phyloP scores from a whole-genome alignment of 306 rosid species.

The Casuarina cunninghamiana region DNA sequence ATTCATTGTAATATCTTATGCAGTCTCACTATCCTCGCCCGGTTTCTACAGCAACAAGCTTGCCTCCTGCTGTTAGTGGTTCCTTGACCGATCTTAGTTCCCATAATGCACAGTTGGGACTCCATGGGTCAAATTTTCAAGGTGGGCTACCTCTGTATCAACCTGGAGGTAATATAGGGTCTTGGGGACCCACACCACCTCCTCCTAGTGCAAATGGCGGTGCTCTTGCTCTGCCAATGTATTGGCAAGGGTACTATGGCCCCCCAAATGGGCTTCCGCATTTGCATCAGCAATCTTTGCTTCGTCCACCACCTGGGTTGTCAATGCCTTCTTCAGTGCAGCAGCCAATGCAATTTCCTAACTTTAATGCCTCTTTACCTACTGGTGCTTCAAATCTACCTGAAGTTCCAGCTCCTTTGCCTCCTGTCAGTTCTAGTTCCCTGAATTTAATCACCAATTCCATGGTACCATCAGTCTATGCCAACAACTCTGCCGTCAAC shows the following conservation, averaged over 20 bases:
- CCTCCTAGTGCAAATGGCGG: constrained; percentile 73
- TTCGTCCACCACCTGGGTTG: constrained; percentile 82
- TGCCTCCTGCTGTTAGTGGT: constrained; percentile 69
- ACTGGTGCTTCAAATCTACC: constrained; percentile 63
- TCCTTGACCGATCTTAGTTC: constrained; percentile 63
- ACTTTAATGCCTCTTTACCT: constrained; percentile 53
- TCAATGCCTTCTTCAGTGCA: constrained; percentile 72
- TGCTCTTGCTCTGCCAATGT: constrained; percentile 85
- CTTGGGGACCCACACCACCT: constrained; percentile 81
- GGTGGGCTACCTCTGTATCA: constrained; percentile 80
- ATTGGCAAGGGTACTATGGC: constrained; percentile 97
- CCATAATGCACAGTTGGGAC: constrained; percentile 66
- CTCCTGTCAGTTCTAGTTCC: constrained; percentile 45
- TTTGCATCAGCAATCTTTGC: constrained; percentile 74
- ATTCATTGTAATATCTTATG: constrained; percentile 34
- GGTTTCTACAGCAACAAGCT: constrained; percentile 50
- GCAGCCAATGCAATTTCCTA: constrained; percentile 81
- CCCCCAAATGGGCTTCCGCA: constrained; percentile 79
- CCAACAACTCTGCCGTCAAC: no score
- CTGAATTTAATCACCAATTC: constrained; percentile 46
- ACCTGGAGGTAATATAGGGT: constrained; percentile 76
- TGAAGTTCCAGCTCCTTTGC: constrained; percentile 55
- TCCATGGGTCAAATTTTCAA: constrained; percentile 69
- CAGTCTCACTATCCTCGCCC: constrained; percentile 87
- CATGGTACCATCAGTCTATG: constrained; percentile 29